Evolutionary conservation across 2,329 filamentous ascomycete genomes (phyloP), one percentile per base, ranked within the genome.

Genomic region (Stachybotrys elegans): DNA sequence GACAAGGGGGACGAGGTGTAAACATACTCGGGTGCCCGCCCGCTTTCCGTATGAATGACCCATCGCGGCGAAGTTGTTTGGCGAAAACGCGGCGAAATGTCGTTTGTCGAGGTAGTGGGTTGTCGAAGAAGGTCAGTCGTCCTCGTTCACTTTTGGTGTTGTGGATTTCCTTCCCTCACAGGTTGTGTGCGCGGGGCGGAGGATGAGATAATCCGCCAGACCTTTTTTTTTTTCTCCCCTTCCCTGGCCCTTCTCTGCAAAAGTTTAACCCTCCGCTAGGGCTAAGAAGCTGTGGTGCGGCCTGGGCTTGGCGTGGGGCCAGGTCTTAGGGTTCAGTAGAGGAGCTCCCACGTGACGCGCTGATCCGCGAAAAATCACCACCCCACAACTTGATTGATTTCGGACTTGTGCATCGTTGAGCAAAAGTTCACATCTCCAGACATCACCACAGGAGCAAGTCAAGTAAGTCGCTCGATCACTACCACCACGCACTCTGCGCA

Each of bases 11-110:
- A n/a, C 40, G 41, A 47, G 41, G 40, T 45, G 40, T 51, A 39
- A 61, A 83, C 83, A 59, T 82, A 86, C 83, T 74, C 87, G 86
- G 73, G 87, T 92, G 74, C 87, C 87, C 69, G 85, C 79, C 72
- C 88, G 83, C 68, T 91, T 83, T 89, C 87, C 87, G 75, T 84
- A 83, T 65, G 87, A 81, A 79, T 91, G 86, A 87, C 84, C 84
- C 86, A 89, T 89, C 70, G 77, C 81, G 79, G 73, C 76, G 73
- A 72, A 75, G 69, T 69, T 63, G 61, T 65, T n/a, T n/a, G 60
- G 57, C 57, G 58, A 61, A 63, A 59, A 61, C 56, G 61, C 46
- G 45, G 44, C 40, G 49, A 52, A 52, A 51, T 52, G 67, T 71
- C 62, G 69, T 71, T 58, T 58, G 57, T 63, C 64, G 63, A 67